Percentiles rank a stretch among this genome's conserved stretches.
Conservation (phyloP, 1,284 basidiomycete species). For the Omphalotus olearius region DNA sequence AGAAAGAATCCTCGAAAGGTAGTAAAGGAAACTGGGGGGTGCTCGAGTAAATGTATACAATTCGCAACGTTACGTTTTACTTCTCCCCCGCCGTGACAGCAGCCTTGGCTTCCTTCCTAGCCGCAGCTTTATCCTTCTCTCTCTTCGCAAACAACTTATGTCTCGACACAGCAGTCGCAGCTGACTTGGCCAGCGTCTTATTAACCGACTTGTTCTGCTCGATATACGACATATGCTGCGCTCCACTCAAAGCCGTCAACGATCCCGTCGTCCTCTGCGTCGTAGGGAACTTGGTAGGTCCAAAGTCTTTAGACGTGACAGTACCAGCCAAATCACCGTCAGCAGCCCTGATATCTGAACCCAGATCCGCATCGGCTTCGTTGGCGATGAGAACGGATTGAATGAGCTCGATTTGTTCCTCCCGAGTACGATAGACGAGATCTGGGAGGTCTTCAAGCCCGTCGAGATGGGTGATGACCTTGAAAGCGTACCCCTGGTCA, state of each 20-base stretch:
- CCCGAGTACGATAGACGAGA: constrained; percentile 87
- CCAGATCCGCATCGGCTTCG: constrained; percentile 88
- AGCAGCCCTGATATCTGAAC: constrained; percentile 72
- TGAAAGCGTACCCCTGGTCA: constrained; percentile 98
- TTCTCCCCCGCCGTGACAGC: neutral
- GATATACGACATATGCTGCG: constrained; percentile 85
- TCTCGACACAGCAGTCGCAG: constrained; percentile 38
- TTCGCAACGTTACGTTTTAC: no score
- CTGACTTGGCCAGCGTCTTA: constrained; percentile 61
- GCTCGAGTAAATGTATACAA: no score
- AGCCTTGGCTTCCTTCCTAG: constrained; percentile 28
- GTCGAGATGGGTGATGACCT: constrained; percentile 97
- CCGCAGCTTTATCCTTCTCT: constrained; percentile 59
- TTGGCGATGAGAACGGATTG: constrained; percentile 90
- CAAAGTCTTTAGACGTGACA: constrained; percentile 75
- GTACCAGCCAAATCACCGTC: constrained; percentile 81
- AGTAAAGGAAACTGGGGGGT: no score
- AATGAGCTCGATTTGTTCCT: constrained; percentile 94
- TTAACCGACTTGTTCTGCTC: constrained; percentile 92
- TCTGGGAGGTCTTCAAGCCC: constrained; percentile 86
- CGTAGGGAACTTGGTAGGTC: constrained; percentile 49
- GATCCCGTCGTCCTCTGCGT: constrained; percentile 84
- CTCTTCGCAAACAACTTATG: constrained; percentile 84
- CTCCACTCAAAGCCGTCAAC: constrained; percentile 82
- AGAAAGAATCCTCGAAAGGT: no score